phyloP scores from a whole-genome alignment of 2,329 filamentous ascomycete genomes.

The Apiospora rasikravindrae region DNA sequence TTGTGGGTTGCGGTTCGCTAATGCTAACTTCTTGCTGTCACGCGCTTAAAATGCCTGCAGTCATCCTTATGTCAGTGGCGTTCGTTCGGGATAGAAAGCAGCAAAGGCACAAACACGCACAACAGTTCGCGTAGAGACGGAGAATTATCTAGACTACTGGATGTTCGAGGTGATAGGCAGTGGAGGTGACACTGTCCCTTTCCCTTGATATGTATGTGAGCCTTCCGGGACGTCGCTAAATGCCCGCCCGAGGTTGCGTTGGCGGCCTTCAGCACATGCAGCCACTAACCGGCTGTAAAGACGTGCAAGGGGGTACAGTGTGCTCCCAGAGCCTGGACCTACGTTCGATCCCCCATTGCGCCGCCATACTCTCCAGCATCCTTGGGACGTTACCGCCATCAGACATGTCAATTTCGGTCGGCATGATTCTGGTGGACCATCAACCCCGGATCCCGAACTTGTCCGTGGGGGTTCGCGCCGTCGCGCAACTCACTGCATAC shows the following conservation, averaged over 20 bases:
- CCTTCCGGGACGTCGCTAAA: not conserved
- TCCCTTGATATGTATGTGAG: not conserved
- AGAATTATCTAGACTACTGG: not conserved
- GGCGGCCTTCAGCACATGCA: not conserved
- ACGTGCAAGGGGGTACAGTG: not conserved
- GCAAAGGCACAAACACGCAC: not conserved
- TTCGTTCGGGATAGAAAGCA: not conserved
- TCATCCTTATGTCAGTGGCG: conserved; percentile 10
- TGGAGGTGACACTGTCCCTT: not conserved
- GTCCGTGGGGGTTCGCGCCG: not conserved
- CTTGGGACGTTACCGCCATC: too few relatives aligned
- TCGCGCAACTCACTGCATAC: too few relatives aligned
- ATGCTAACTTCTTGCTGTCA: not conserved
- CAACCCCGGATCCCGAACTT: not conserved
- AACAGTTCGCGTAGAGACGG: not conserved
- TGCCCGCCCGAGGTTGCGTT: not conserved
- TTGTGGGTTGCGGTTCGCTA: not conserved
- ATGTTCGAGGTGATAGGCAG: not conserved
- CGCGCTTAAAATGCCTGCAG: not conserved
- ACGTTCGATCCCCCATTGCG: not conserved
- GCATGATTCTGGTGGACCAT: not conserved
- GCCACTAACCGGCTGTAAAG: not conserved
- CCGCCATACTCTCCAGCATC: too few relatives aligned
- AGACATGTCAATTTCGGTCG: not conserved
- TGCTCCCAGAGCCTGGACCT: not conserved